Evolutionary conservation across 2,329 filamentous ascomycete species (phyloP).

Genomic region (Botryosphaeria dothidea): DNA sequence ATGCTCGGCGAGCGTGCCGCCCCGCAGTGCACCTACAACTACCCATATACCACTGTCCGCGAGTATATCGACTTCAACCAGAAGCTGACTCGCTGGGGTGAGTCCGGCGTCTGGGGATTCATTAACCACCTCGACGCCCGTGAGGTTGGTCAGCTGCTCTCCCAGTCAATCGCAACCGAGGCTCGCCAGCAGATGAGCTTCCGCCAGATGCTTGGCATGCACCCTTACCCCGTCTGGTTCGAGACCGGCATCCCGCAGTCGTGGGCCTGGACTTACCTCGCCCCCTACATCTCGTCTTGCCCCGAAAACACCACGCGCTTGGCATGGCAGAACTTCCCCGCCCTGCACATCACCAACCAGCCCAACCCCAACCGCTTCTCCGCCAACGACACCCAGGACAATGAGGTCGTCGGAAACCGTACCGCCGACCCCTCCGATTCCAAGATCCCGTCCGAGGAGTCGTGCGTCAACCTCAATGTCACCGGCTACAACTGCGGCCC

Average conservation of each 20-base stretch:
- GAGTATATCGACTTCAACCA: constrained; percentile 84
- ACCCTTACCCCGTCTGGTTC: constrained; percentile 83
- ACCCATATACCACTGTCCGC: constrained; percentile 71
- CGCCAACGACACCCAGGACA: constrained; percentile 59
- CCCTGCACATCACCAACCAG: constrained; percentile 71
- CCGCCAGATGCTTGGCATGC: constrained; percentile 77
- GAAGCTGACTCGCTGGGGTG: constrained; percentile 80
- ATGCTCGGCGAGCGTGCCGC: constrained; percentile 73
- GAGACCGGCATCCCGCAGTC: constrained; percentile 77
- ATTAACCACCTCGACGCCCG: constrained; percentile 75
- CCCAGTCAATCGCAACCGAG: constrained; percentile 76
- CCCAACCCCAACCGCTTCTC: constrained; percentile 71
- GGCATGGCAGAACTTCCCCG: constrained; percentile 83
- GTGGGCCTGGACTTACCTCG: constrained; percentile 80
- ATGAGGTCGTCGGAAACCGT: constrained; percentile 65
- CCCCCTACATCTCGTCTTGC: constrained; percentile 78
- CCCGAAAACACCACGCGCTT: constrained; percentile 72
- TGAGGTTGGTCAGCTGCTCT: constrained; percentile 69
- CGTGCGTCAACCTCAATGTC: constrained; percentile 59
- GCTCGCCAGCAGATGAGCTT: constrained; percentile 83
- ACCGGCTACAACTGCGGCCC: constrained; percentile 61
- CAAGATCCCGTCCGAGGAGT: constrained; percentile 47
- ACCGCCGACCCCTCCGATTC: constrained; percentile 57
- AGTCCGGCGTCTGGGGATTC: constrained; percentile 80
- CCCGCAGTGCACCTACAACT: constrained; percentile 77